A percentile compares a stretch with the other conserved stretches of the same genome.
These are phyloP conservation scores for Lachancea cidri DNA, from an alignment of 805 yeast genomes.

Conservation along the genomic window DNA sequence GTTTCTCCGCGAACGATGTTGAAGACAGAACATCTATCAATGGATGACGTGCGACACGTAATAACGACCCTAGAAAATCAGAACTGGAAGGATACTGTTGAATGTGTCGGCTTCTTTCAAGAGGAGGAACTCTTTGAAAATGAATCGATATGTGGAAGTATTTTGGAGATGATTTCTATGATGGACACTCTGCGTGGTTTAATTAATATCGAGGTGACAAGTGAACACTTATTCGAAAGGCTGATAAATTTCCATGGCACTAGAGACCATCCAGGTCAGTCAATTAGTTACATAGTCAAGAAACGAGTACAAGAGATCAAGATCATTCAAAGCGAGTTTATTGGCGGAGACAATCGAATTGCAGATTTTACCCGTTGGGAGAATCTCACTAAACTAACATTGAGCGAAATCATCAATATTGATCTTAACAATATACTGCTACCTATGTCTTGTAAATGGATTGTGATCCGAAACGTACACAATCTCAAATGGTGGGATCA, in stretches of 20 bases:
- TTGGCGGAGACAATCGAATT: conserved; percentile 10
- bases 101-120: conserved; percentile 1
- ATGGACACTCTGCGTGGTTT: conserved; percentile 23
- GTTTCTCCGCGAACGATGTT: conserved; percentile 1
- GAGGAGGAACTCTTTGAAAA: conserved; percentile 3
- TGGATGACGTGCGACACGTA: background rate
- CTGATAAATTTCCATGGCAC: conserved; percentile 29
- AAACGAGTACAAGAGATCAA: conserved; percentile 16
- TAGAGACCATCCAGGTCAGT: conserved; percentile 27
- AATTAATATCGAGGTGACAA: conserved; percentile 15
- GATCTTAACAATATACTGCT: conserved; percentile 24
- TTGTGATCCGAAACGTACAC: conserved; percentile 14
- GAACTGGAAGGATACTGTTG: conserved; percentile 1
- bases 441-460: conserved; percentile 19
- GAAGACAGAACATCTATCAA: conserved; percentile 2
- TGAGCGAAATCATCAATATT: conserved; percentile 14
- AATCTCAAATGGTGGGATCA: conserved; percentile 28
- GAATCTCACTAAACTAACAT: conserved; percentile 15
- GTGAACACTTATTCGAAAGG: conserved; percentile 19
- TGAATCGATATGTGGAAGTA: conserved; percentile 5
- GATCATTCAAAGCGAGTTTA: conserved; percentile 14
- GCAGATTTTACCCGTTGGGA: conserved; percentile 31
- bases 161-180: conserved; percentile 11
- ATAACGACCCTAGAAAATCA: background rate
- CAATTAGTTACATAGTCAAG: conserved; percentile 22